Base-by-base conservation (phyloP, 306 rosid species). In the Malus sieversii region DNA sequence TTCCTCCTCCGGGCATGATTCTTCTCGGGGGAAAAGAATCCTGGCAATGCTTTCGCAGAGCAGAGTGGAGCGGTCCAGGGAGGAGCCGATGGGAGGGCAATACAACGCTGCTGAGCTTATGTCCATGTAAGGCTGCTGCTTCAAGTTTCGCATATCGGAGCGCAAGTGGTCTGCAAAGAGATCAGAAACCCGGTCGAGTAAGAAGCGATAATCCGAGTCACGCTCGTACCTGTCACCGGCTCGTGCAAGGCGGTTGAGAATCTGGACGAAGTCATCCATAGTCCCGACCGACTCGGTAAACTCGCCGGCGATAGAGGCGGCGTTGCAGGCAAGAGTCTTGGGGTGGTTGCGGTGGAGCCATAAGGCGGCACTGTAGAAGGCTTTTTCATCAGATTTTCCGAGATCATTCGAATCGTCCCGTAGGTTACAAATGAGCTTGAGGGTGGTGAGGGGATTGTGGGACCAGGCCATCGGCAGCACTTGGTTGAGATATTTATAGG, bases 51-150 rank as follows among this genome's bases (percentile, higher is more conserved):
- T 79, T 71, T 91, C 95, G 20, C 97, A 91, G 2, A 91, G 75
- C 62, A 91, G 65, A 0, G 91, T 86, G 4, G 89, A 78, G 1
- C 81, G 87, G 22, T 91, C 92, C 18, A 86, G 86, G 2, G 88
- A 86, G 1, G 88, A 87, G 48, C 85, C 92, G 5, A 91, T 60
- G 0, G 89, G 86, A 44, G 97, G 97, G 23, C 97, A 87, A 91
- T 90, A 87, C 19, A 86, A 86, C 0, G 88, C 88, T 4, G 97
- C 90, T 15, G 86, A 83, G 74, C 89, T 88, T 63, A 91, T 23
- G 25, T 23, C 25, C 25, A 23, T 23, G 25, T 23, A 23, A 23
- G 25, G 25, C 25, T 23, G 25, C 25, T 23, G 75, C 60, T 71
- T 85, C 70, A 92, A 59, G 75, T 62, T 76, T 70, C 81, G 84